Base-by-base conservation (phyloP, 129 eudicot species). In the Pseudognaphalium luteoalbum region DNA sequence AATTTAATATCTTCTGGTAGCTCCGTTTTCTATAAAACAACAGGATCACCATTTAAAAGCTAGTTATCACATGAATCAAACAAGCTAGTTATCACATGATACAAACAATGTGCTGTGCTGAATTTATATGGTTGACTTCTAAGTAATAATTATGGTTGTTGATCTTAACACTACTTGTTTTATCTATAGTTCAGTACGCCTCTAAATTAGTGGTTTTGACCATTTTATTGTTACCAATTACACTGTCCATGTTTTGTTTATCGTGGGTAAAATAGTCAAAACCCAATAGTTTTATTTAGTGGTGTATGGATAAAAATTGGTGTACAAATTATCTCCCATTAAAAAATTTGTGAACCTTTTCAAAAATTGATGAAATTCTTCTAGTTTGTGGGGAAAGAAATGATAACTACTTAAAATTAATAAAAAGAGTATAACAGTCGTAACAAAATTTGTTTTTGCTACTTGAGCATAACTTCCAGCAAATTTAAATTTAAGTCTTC, bases 11-110 rank as follows among this genome's bases (percentile, higher is more conserved):
- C 84, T 74, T 75, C 86, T 3, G 79, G 54, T 5, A 82, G 64
- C 71, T 80, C 82, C 73, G 83, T 28, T 29, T 57, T 52, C 91
- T 84, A 68, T 6, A 21, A 16, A 60, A 60, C 15, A 70, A 32
- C 77, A 63, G 42, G 7, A 63, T 7, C 41, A 68, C 39, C 25
- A 17, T 44, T n/a, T 19, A 57, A 17, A 58, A 73, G n/a, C 17
- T 70, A 30, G 9, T 29, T 21, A 70, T 47, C 14, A 15, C 22
- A 70, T 0, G 34, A 51, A 39, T 58, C 37, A 57, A 28, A 61
- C 22, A 12, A 73, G 14, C 17, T 70, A 30, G 9, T 29, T 21
- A 70, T 47, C 14, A 15, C 22, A 70, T 0, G 34, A 51, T 60
- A 73, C 37, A 57, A 28, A 61, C 22, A 12, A 73, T 58, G 5